Base-by-base conservation (phyloP, 2,329 filamentous ascomycete genomes). In the Aspergillus melleus region DNA sequence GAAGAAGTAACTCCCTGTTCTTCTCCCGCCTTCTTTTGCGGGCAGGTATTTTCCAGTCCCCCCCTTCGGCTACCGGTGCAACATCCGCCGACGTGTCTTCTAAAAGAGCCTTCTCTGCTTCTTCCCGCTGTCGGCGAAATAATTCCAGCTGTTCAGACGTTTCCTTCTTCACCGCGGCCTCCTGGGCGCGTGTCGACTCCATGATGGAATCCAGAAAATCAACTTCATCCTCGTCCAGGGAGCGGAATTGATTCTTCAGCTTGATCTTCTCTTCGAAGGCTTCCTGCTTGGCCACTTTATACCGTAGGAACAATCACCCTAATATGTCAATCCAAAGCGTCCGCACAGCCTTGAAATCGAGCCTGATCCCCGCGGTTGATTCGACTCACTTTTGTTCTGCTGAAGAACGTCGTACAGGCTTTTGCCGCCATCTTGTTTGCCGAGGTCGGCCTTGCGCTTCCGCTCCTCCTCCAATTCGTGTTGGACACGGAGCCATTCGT, bases 91-190 rank as follows among this genome's bases (percentile, higher is more conserved):
- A 69, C n/a, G 69, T 71, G 22, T 75, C 72, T 50, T 79, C 78
- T 10, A 76, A 58, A 10, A 79, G 67, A 63, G 76, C 79, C 64
- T 81, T 81, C 70, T 88, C 85, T 0, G 81, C 83, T 62, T 86
- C 82, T 63, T 87, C 84, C 61, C 84, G 84, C 66, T 85, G 83
- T 61, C 79, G 80, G 30, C 85, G 81, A 64, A 88, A 89, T 1
- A 78, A 67, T 46, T 86, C 84, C 11, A 89, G 73, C 67, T 85
- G 83, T 63, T 86, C 84, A 5, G 77, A 75, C 0, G 85, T 88
- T 64, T 88, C 84, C 65, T 80, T 83, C 66, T 79, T 83, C 49
- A 88, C 78, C 4, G 79, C 82, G 2, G 77, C 80, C 66, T 88
- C 86, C 68, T 86, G 79, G 22, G 80, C 81, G 26, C 84, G 78